Evolutionary conservation across 495 filamentous ascomycete species (phyloP), one percentile per base, ranked within the genome.

Genomic region (Hypoxylon lienhwacheense): DNA sequence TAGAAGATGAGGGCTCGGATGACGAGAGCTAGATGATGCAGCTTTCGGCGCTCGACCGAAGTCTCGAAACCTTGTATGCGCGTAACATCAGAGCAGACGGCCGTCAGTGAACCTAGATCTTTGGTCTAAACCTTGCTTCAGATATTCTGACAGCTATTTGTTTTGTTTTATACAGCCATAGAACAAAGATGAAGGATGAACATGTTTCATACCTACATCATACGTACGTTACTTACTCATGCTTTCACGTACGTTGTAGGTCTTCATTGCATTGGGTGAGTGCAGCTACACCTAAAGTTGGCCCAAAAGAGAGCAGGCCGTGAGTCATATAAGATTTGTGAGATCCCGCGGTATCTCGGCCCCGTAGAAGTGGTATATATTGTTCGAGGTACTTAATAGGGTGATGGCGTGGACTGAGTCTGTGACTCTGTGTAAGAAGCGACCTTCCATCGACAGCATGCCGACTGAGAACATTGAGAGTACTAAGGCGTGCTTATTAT

Each of bases 131-230:
- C 41, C 47, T 52, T 34, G 35, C 35, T 33, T 4, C 32, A 36
- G 40, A n/a, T 10, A 33, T 57, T 46, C 14, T 46, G 14, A n/a
- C 33, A 46, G 28, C 7, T 8, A 21, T 4, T 10, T 40, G n/a
- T n/a, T n/a, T n/a, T n/a, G n/a, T 17, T n/a, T n/a, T 15, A 1
- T 21, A 32, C 17, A 20, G 12, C 16, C 19, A 46, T 40, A 19
- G 43, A 47, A 41, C 10, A 47, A 58, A 47, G 20, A 42, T 43
- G 31, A 48, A 43, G 35, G 26, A 47, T 47, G 16, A 35, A n/a
- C 5, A 20, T 21, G 21, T 20, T 37, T 11, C n/a, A 11, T 20
- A 37, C 2, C 19, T 37, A 20, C 17, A 1, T n/a, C n/a, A n/a
- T n/a, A n/a, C n/a, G n/a, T n/a, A n/a, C n/a, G n/a, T n/a, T n/a